phyloP scores from a whole-genome alignment of 805 yeast species.

The Metschnikowia proteae region DNA sequence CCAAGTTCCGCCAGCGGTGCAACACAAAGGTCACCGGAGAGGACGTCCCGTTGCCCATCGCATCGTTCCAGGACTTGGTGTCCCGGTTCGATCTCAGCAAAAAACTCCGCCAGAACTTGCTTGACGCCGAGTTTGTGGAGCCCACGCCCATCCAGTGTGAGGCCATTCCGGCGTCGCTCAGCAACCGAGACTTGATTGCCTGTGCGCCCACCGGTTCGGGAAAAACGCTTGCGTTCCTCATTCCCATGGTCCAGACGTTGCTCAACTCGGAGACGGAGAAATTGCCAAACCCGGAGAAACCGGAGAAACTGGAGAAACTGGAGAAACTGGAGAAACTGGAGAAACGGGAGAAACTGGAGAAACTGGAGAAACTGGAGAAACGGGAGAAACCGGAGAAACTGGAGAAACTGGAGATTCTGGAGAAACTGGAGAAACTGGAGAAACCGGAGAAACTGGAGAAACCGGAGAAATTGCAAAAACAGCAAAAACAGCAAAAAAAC shows the following conservation, averaged over 20 bases:
- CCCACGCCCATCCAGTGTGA: conserved; percentile 96
- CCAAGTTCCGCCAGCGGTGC: conserved; percentile 52
- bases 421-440: too few relatives aligned
- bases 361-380: too few relatives aligned
- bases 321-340: too few relatives aligned
- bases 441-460: too few relatives aligned
- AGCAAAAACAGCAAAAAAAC: conserved; percentile 21
- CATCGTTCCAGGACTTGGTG: conserved; percentile 78
- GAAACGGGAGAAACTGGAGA: too few relatives aligned
- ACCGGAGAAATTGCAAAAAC: conserved; percentile 7
- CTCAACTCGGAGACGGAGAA: conserved; percentile 20
- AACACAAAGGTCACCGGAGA: conserved; percentile 73
- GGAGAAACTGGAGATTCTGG: too few relatives aligned
- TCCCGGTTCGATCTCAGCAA: conserved; percentile 63
- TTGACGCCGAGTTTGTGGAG: conserved; percentile 66
- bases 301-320: too few relatives aligned
- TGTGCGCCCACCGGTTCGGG: conserved; percentile 99
- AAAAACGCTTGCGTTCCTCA: conserved; percentile 84
- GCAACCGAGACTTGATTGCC: conserved; percentile 74
- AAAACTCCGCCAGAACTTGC: conserved; percentile 56
- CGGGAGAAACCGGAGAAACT: too few relatives aligned
- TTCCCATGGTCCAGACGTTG: conserved; percentile 68
- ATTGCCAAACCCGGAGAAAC: too few relatives aligned
- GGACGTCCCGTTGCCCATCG: conserved; percentile 88
- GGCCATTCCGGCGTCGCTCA: conserved; percentile 70